A percentile compares a stretch with the other conserved stretches of the same genome.
These are phyloP conservation scores for Sporothrix luriei DNA, from an alignment of 2,329 filamentous ascomycete genomes.

Conservation along the genomic window DNA sequence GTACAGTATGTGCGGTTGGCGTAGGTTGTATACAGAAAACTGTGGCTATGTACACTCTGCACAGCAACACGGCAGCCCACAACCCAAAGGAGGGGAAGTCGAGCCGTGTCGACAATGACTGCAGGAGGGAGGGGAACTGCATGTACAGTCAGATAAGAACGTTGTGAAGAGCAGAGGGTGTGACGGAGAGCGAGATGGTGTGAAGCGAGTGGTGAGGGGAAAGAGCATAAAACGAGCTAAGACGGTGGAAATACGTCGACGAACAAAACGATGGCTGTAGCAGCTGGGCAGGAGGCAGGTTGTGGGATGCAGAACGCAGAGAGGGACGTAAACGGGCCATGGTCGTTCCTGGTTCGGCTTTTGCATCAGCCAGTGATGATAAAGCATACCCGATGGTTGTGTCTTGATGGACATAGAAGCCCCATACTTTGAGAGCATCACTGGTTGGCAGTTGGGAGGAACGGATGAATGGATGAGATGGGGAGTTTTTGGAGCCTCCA, in stretches of 20 bases:
- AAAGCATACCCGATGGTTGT: neutral
- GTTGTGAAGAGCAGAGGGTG: neutral
- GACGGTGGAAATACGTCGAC: neutral
- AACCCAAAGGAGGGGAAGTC: neutral
- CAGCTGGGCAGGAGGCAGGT: neutral
- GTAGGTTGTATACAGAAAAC: neutral
- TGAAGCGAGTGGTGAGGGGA: constrained; percentile 17
- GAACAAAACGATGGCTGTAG: neutral
- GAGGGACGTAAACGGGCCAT: neutral
- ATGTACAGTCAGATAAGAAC: neutral
- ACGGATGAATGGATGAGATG: neutral
- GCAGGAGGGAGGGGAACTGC: constrained; percentile 16
- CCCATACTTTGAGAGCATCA: neutral
- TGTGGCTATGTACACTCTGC: neutral
- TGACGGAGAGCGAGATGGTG: neutral
- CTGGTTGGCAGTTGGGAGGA: neutral
- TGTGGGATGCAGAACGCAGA: constrained; percentile 10
- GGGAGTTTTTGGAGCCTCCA: neutral
- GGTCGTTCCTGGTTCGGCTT: constrained; percentile 7
- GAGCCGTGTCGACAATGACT: constrained; percentile 16
- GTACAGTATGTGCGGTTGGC: neutral
- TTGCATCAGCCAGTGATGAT: constrained; percentile 15
- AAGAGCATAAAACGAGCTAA: neutral
- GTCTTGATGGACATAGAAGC: neutral
- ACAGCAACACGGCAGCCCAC: neutral